These are phyloP conservation scores for Colletotrichum ledebouriae DNA, from an alignment of 2,329 filamentous ascomycete genomes.

Conservation along the genomic window DNA sequence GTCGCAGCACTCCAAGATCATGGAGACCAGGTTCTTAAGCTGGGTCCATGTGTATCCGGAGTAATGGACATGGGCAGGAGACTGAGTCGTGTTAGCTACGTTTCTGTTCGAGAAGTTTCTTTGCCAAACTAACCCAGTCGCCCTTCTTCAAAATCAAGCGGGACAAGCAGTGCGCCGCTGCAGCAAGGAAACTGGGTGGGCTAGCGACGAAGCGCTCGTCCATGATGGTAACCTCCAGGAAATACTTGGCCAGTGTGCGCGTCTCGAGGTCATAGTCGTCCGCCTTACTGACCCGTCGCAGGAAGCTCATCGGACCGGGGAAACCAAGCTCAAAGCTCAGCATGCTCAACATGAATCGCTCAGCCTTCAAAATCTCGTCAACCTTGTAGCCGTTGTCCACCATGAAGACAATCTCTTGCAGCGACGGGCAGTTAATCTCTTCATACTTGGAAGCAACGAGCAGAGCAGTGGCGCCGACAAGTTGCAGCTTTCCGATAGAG, in stretches of 20 bases:
- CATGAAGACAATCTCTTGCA: slow-evolving; percentile 98
- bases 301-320: slow-evolving; percentile 99
- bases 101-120: background rate
- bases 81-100: slow-evolving; percentile 65
- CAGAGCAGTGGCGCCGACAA: slow-evolving; percentile 95
- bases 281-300: slow-evolving; percentile 96
- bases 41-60: slow-evolving; percentile 93
- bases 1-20: slow-evolving; percentile 90
- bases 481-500: slow-evolving; percentile 92
- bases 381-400: slow-evolving; percentile 90
- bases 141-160: slow-evolving; percentile 92
- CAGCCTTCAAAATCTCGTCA: slow-evolving; percentile 96
- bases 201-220: slow-evolving; percentile 96
- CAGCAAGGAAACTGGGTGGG: slow-evolving; percentile 90
- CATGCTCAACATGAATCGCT: slow-evolving; percentile 98
- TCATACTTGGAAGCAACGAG: slow-evolving; percentile 98
- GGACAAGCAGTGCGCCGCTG: slow-evolving; percentile 92
- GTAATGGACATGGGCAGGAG: slow-evolving; percentile 87
- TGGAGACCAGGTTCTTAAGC: slow-evolving; percentile 80
- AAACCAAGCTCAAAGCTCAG: slow-evolving; percentile 95
- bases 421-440: slow-evolving; percentile 97
- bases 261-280: slow-evolving; percentile 98
- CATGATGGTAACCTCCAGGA: slow-evolving; percentile 96
- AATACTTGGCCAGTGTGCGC: slow-evolving; percentile 95
- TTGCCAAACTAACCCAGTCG: slow-evolving; percentile 81